Evolutionary conservation across 2,329 filamentous ascomycete genomes (phyloP).

Genomic region (Epichloe brachyelytri): DNA sequence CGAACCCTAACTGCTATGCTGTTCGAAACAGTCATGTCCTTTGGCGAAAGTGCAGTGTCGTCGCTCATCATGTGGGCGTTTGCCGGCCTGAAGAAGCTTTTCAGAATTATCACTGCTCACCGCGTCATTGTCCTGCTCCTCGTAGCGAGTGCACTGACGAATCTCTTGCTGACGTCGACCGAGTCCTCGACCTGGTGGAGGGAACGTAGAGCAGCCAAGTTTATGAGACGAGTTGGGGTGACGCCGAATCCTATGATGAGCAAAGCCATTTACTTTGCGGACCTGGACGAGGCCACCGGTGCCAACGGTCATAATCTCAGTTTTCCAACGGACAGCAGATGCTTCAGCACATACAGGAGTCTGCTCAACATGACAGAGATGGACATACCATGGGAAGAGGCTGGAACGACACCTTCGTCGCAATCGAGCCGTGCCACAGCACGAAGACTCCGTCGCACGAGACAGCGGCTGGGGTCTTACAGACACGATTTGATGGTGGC

Average conservation of each 20-base stretch:
- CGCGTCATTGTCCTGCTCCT: slow-evolving; percentile 60
- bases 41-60: slow-evolving; percentile 61
- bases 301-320: slow-evolving; percentile 17
- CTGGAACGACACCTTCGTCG: slow-evolving; percentile 33
- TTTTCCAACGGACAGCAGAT: slow-evolving; percentile 37
- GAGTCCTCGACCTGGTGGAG: slow-evolving; percentile 71
- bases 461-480: slow-evolving; percentile 71
- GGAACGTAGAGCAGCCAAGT: slow-evolving; percentile 65
- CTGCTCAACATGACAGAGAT: slow-evolving; percentile 45
- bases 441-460: slow-evolving; percentile 60
- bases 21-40: slow-evolving; percentile 58
- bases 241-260: slow-evolving; percentile 70
- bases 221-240: slow-evolving; percentile 73
- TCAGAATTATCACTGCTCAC: slow-evolving; percentile 58
- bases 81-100: slow-evolving; percentile 50
- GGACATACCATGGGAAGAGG: slow-evolving; percentile 41
- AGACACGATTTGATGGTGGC: slow-evolving; percentile 85
- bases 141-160: slow-evolving; percentile 54
- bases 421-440: slow-evolving; percentile 40
- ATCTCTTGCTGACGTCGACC: slow-evolving; percentile 61
- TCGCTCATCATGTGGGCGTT: slow-evolving; percentile 68
- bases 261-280: slow-evolving; percentile 69
- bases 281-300: slow-evolving; percentile 55
- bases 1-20: slow-evolving; percentile 56
- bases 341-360: slow-evolving; percentile 49